Percentiles rank a stretch among this genome's conserved stretches.
Conservation (phyloP, 495 filamentous ascomycete species). For the Aspergillus panamensis region DNA sequence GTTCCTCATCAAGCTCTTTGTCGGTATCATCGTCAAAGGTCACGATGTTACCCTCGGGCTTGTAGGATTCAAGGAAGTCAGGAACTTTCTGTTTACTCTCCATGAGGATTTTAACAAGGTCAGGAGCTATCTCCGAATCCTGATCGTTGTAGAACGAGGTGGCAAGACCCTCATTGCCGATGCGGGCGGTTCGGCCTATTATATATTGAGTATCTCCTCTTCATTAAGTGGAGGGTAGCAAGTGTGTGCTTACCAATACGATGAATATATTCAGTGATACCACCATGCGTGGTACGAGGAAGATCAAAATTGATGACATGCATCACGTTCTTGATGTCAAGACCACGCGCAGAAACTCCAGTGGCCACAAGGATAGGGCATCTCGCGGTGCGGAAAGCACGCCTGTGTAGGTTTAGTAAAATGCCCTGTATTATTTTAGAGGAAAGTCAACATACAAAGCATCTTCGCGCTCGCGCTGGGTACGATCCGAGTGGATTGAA, state of each 20-base stretch:
- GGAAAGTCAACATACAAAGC: conserved; percentile 59
- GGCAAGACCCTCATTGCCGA: conserved; percentile 81
- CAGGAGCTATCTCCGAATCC: conserved; percentile 64
- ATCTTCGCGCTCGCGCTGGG: conserved; percentile 90
- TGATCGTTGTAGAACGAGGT: conserved; percentile 82
- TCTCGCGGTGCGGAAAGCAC: conserved; percentile 71
- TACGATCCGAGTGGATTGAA: conserved; percentile 83
- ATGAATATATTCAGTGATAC: conserved; percentile 90
- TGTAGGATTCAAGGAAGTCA: conserved; percentile 68
- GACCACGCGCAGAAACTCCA: conserved; percentile 80
- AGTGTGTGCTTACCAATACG: conserved; percentile 67
- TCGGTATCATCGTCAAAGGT: conserved; percentile 63
- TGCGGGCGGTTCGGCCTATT: conserved; percentile 84
- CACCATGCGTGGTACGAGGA: conserved; percentile 65
- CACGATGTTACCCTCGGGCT: conserved; percentile 50
- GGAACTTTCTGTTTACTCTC: conserved; percentile 76
- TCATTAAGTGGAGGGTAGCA: neutral
- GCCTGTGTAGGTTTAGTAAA: conserved; percentile 37
- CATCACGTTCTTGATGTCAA: conserved; percentile 81
- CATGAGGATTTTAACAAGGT: conserved; percentile 72
- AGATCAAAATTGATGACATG: conserved; percentile 94
- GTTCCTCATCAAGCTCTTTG: conserved; percentile 40
- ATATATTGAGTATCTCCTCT: neutral
- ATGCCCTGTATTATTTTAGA: too few relatives aligned
- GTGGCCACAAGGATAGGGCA: conserved; percentile 81